Evolutionary conservation across 257 asterid species (phyloP), one percentile per base, ranked within the genome.

Genomic region (Hygrophila difformis): DNA sequence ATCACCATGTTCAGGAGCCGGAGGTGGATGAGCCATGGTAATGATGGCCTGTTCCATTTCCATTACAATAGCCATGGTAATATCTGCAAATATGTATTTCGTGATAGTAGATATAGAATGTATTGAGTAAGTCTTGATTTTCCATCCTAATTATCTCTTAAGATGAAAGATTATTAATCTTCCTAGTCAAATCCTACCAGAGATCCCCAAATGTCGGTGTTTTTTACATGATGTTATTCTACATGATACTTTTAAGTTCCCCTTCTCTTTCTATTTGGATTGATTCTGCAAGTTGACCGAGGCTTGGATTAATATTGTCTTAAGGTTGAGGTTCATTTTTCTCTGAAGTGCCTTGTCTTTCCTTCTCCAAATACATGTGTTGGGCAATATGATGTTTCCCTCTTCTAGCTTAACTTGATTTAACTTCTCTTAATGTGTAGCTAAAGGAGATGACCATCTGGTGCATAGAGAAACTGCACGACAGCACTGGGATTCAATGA

Each of bases 401-500:
- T 16, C 65, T 0, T 43, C 47, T 18, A 43, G 54, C 61, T 59
- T 53, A 47, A 34, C 29, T 56, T 57, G 21, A 13, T 44, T 53
- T 51, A 55, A 55, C 61, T 53, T 40, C n/a, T 68, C 55, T 64
- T 31, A 51, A 64, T 51, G 53, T 84, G 79, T 69, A 89, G 94
- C 69, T 64, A 61, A 74, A 66, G 94, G 87, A 65, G 86, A 75
- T 34, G 96, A 86, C 50, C 86, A 86, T 76, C 79, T 62, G 38
- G 76, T 63, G 63, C 76, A 69, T 48, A 82, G 95, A 72, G 77
- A 65, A 63, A 34, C 70, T 60, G 79, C 98, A 2, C 75, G 71
- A 60, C 72, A 72, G 64, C 93, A 86, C 70, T 91, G 87, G 87
- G 80, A 63, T 56, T 82, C 95, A 0, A 80, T 75, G 95, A 91